Conservation (phyloP, 139 green algal genomes). For the Volvox reticuliferus region DNA sequence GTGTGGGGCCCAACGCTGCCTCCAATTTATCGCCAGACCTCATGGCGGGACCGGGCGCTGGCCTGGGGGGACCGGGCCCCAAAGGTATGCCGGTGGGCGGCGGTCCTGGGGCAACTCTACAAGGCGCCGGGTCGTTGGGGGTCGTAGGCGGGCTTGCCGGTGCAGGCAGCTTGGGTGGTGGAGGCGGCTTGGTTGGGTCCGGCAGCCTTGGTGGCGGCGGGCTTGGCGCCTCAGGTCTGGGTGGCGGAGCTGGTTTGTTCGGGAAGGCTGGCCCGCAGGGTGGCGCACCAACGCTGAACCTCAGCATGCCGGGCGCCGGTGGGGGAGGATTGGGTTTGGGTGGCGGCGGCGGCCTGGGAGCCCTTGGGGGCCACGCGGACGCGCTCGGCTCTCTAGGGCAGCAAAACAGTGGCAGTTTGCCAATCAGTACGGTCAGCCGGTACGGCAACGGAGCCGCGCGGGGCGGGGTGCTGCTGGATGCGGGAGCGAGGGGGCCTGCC, state of each 20-base stretch:
- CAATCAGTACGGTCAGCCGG: neutral
- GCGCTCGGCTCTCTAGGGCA: neutral
- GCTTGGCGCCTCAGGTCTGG: neutral
- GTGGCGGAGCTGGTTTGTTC: neutral
- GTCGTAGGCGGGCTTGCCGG: neutral
- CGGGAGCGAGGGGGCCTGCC: neutral
- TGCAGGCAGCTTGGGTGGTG: neutral
- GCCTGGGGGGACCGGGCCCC: neutral
- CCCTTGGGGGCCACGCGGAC: neutral
- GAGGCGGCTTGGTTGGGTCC: neutral
- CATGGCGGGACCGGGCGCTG: neutral
- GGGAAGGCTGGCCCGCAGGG: slow-evolving; percentile 14
- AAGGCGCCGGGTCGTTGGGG: neutral
- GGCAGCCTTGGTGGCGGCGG: neutral
- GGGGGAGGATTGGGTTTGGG: slow-evolving; percentile 18
- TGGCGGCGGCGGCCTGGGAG: neutral
- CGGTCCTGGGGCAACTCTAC: neutral
- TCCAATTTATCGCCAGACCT: slow-evolving; percentile 29
- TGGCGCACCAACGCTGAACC: slow-evolving; percentile 32
- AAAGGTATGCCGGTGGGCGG: neutral
- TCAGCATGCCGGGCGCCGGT: slow-evolving; percentile 26
- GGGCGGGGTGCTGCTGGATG: neutral
- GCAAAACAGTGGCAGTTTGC: slow-evolving; percentile 19
- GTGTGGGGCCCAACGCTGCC: neutral
- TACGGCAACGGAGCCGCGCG: slow-evolving; percentile 26